Evolutionary conservation across 805 yeast genomes (phyloP).

Genomic region (Metschnikowia arizonensis): DNA sequence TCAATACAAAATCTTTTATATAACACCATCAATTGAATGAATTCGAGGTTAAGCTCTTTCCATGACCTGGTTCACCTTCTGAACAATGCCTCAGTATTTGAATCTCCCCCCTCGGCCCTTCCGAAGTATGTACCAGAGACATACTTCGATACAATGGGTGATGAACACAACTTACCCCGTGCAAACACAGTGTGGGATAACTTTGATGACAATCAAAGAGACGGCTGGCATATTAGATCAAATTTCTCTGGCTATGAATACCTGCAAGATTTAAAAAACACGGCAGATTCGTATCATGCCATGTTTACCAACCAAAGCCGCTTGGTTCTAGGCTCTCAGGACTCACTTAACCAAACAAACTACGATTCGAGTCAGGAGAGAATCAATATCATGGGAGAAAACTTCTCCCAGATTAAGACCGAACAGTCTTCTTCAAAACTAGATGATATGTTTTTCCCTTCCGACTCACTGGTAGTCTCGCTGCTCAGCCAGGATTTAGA

Average conservation of each 20-base stretch:
- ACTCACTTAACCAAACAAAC: neutral
- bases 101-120: neutral
- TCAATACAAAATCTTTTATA: neutral
- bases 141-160: slow-evolving; percentile 3
- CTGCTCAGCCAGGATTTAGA: slow-evolving; percentile 4
- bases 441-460: slow-evolving; percentile 1
- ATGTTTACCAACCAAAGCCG: slow-evolving; percentile 1
- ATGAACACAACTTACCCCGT: slow-evolving; percentile 3
- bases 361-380: slow-evolving; percentile 2
- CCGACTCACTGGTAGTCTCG: neutral
- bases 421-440: neutral
- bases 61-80: neutral
- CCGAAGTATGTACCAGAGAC: slow-evolving; percentile 4
- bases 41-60: neutral
- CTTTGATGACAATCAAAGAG: neutral
- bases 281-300: slow-evolving; percentile 2
- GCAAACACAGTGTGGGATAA: slow-evolving; percentile 3
- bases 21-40: neutral
- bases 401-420: neutral
- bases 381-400: neutral
- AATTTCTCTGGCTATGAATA: slow-evolving; percentile 2
- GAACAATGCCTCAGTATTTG: neutral
- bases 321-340: slow-evolving; percentile 2
- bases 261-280: neutral
- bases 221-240: neutral